A percentile compares a stretch with the other conserved stretches of the same genome.
Evolutionary conservation across 108 stramenopile genomes (phyloP).

Genomic region (Skeletonema costatum): DNA sequence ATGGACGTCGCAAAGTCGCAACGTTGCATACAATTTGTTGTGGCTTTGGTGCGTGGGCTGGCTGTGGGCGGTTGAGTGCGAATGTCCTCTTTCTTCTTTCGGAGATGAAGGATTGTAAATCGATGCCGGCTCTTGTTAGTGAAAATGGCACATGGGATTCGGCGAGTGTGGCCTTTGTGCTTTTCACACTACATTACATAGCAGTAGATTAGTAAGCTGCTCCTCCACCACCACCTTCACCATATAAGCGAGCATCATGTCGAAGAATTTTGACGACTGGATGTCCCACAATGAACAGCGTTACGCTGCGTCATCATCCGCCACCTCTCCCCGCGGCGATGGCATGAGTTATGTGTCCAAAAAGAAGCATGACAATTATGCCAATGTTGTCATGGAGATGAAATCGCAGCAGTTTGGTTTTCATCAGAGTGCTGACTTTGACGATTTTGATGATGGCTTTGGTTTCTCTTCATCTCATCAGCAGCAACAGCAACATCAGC

Average conservation of each 20-base stretch:
- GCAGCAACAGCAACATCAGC: neutral
- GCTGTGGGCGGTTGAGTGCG: too few relatives aligned
- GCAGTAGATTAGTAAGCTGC: neutral
- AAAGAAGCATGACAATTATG: constrained; percentile 44
- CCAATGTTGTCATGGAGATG: constrained; percentile 45
- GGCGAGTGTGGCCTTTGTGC: too few relatives aligned
- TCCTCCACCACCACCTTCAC: neutral
- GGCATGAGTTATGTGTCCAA: constrained; percentile 40
- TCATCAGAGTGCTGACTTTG: neutral
- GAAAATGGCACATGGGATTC: too few relatives aligned
- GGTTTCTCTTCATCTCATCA: neutral
- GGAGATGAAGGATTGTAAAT: too few relatives aligned
- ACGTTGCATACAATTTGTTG: too few relatives aligned
- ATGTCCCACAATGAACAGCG: neutral
- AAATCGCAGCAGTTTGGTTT: constrained; percentile 32
- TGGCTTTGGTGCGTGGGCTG: too few relatives aligned
- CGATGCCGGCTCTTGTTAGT: too few relatives aligned
- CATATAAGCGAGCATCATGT: neutral
- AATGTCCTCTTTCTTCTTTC: too few relatives aligned
- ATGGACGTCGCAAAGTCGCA: too few relatives aligned
- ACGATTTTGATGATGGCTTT: constrained; percentile 6
- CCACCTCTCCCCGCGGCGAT: constrained; percentile 27
- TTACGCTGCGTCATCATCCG: neutral
- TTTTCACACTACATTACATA: too few relatives aligned
- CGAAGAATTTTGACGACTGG: neutral